Percentiles rank a stretch among this genome's conserved stretches.
Conservation (phyloP, 768 basidiomycete species). For the Inosperma sp. region DNA sequence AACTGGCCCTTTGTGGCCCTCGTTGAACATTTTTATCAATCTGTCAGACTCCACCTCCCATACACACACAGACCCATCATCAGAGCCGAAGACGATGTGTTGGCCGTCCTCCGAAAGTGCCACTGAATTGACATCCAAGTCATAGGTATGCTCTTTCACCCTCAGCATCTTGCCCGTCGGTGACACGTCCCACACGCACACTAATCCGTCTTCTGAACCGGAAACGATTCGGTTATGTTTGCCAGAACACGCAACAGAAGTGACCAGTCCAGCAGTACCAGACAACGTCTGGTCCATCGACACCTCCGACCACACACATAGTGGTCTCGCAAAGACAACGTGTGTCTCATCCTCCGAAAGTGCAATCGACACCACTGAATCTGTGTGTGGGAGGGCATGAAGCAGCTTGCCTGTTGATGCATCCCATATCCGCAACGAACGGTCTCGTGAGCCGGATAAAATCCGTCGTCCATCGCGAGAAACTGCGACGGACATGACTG, state of each 20-base stretch:
- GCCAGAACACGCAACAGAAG: slow-evolving; percentile 4
- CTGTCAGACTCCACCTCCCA: slow-evolving; percentile 5
- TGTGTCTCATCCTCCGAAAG: slow-evolving; percentile 1
- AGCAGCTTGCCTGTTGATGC: background rate
- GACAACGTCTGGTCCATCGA: background rate
- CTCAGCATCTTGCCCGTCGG: slow-evolving; percentile 11
- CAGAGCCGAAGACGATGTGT: slow-evolving; percentile 2
- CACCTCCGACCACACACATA: slow-evolving; percentile 8
- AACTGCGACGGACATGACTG: slow-evolving; percentile 2
- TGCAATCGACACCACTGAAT: background rate
- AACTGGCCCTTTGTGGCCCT: slow-evolving; percentile 3
- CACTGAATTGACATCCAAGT: slow-evolving; percentile 11
- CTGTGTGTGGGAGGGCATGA: background rate
- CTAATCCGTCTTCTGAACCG: slow-evolving; percentile 6
- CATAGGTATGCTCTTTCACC: slow-evolving; percentile 15
- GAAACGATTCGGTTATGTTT: background rate
- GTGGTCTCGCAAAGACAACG: background rate
- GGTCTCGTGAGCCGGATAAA: slow-evolving; percentile 3
- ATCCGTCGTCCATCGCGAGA: background rate
- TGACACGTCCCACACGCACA: slow-evolving; percentile 10
- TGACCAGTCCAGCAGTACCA: slow-evolving; percentile 1
- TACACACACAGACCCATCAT: slow-evolving; percentile 3
- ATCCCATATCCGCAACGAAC: slow-evolving; percentile 6
- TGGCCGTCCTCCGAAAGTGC: background rate
- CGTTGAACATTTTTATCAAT: background rate